These are phyloP conservation scores for Suillus luteus DNA, from an alignment of 768 basidiomycete genomes.

Conservation along the genomic window DNA sequence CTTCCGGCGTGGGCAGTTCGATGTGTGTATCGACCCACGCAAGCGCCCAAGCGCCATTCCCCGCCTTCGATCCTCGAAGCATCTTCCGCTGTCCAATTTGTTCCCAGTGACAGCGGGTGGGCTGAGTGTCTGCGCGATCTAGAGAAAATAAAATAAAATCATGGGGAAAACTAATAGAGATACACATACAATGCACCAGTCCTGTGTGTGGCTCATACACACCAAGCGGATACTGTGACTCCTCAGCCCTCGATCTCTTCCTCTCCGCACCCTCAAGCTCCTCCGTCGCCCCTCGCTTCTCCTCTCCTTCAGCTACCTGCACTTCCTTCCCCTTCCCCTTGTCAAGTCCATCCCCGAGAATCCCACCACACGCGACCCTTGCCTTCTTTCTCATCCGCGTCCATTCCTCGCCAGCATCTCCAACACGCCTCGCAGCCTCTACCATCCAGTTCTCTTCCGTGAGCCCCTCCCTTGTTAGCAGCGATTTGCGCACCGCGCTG, in stretches of 20 bases:
- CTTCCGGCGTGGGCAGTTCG: constrained; percentile 32
- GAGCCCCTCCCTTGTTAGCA: constrained; percentile 78
- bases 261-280: constrained; percentile 26
- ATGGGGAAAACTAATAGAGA: neutral
- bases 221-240: constrained; percentile 52
- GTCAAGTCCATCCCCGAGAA: constrained; percentile 36
- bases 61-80: constrained; percentile 72
- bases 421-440: constrained; percentile 67
- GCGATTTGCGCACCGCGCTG: constrained; percentile 79
- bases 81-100: constrained; percentile 51
- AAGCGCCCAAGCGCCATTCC: constrained; percentile 79
- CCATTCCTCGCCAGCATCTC: constrained; percentile 68
- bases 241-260: constrained; percentile 33
- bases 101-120: constrained; percentile 65
- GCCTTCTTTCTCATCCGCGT: constrained; percentile 55
- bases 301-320: constrained; percentile 33
- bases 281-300: constrained; percentile 25
- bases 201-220: constrained; percentile 85
- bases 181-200: constrained; percentile 66
- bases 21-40: constrained; percentile 70
- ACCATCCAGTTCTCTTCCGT: constrained; percentile 93
- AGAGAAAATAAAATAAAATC: constrained; percentile 13
- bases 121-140: constrained; percentile 83
- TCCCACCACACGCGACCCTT: constrained; percentile 52
- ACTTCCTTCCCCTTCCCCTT: constrained; percentile 35